Base-by-base conservation (phyloP, 148 eudicot species). In the Euryodendron excelsum region DNA sequence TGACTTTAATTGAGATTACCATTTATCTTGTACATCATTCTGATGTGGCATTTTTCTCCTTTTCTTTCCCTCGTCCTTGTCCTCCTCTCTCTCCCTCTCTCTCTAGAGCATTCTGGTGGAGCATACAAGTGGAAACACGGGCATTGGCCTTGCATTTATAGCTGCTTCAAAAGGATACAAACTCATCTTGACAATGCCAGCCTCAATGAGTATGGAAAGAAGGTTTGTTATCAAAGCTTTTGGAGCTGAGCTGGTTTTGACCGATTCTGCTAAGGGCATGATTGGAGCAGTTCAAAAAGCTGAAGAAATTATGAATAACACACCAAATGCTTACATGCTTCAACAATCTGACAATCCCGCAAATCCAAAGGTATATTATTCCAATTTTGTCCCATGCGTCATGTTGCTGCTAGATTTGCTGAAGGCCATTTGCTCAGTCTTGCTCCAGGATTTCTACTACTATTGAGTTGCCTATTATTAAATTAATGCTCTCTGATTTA, bases 261-360 rank as follows among this genome's bases (percentile, higher is more conserved):
- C 98, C 41, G 97, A 94, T 76, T 89, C 98, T 52, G 92, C 96
- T 20, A 91, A 92, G 81, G 98, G 98, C 64, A 92, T 94, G 98
- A 91, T 86, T 74, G 98, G 98, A 36, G 97, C 98, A 78, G 86
- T 94, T 84, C 90, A 90, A 55, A 92, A 91, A 84, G 98, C 98
- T 66, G 96, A 94, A 79, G 93, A 92, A 75, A 94, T 94, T 74
- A 61, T 92, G 81, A 91, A 72, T 72, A 88, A 72, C 53, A 92
- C 92, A 65, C 96, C 92, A 21, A 78, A 91, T 82, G 86, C 98
- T 23, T 94, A 91, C 88, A 92, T 94, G 91, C 97, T 89, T 83
- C 95, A 92, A 80, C 98, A 94, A 73, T 94, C 92, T 84, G 97
- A 94, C 82, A 94, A 94, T 76, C 94, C 98, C 67, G 98, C 98